Conservation (phyloP, 768 basidiomycete genomes). For the Gautieria morchelliformis region DNA sequence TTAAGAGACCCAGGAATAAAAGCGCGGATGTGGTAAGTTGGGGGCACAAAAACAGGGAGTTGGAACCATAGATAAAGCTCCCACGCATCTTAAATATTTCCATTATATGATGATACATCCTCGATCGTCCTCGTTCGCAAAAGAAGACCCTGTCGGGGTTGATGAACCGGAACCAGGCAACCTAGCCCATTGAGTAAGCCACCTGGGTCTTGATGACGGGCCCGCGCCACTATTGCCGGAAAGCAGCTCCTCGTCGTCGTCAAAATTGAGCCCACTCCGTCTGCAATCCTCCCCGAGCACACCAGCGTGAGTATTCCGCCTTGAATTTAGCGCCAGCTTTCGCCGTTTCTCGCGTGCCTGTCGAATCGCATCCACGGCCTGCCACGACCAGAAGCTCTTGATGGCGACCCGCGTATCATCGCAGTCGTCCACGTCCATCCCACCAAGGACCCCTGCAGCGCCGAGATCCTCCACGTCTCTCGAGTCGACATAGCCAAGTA, state of each 20-base stretch:
- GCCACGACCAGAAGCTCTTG: conserved; percentile 82
- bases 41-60: too few relatives aligned
- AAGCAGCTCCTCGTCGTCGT: not conserved
- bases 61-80: too few relatives aligned
- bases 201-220: conserved; percentile 1
- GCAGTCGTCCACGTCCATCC: conserved; percentile 58
- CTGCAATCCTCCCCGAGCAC: not conserved
- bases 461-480: conserved; percentile 59
- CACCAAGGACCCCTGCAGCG: conserved; percentile 9
- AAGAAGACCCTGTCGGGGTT: not conserved
- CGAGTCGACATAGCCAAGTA: conserved; percentile 60
- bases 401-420: conserved; percentile 62
- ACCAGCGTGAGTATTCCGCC: conserved; percentile 32
- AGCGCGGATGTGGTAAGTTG: too few relatives aligned
- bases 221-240: not conserved
- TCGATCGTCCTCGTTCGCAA: not conserved
- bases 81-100: not conserved
- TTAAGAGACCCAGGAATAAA: too few relatives aligned
- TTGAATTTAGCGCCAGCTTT: conserved; percentile 30
- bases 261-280: not conserved
- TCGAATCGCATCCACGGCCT: conserved; percentile 72
- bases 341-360: conserved; percentile 55
- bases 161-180: not conserved
- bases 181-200: conserved; percentile 2
- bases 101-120: not conserved